Evolutionary conservation across 2,329 filamentous ascomycete species (phyloP), one percentile per base, ranked within the genome.

Genomic region (Colletotrichum sp.): DNA sequence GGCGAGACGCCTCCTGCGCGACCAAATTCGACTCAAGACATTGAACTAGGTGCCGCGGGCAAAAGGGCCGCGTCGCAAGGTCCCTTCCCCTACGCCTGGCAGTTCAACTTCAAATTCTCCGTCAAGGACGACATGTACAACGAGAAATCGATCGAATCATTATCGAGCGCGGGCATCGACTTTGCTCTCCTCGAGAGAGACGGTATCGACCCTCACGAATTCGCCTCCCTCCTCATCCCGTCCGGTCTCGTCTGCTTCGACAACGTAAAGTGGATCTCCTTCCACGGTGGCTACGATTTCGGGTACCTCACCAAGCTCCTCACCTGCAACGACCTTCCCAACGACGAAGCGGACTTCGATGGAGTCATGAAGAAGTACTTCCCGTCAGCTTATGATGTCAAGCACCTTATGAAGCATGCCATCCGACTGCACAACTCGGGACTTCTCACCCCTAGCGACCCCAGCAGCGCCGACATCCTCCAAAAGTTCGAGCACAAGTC

Each of bases 91-190:
- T 98, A 95, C 83, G 98, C 96, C 21, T 99, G 97, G 97, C 96
- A 98, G 80, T 99, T 99, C 90, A 99, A 99, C 89, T 99, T 99
- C 87, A 94, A 96, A 80, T 99, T 99, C 85, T 97, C 95, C 2
- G 90, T 98, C 12, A 95, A 97, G 79, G 93, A 96, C 52, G 97
- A 99, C 86, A 99, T 99, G 97, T 99, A 98, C 86, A 97, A 98
- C 78, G 94, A 98, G 83, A 94, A 96, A 74, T 98, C 96, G 18
- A 98, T 98, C 79, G 94, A 97, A 79, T 95, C 98, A 80, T 90
- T 99, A 24, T 93, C 95, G 80, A 94, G 95, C 81, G 95, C 95
- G 3, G 97, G 97, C n/a, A 96, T 98, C 77, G 95, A 99, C 84
- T 98, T 99, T 79, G 89, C 91, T 70, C 91, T 93, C 77, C 93